Base-by-base conservation (phyloP, 2,329 filamentous ascomycete species). In the Trichocomaceae sp. region DNA sequence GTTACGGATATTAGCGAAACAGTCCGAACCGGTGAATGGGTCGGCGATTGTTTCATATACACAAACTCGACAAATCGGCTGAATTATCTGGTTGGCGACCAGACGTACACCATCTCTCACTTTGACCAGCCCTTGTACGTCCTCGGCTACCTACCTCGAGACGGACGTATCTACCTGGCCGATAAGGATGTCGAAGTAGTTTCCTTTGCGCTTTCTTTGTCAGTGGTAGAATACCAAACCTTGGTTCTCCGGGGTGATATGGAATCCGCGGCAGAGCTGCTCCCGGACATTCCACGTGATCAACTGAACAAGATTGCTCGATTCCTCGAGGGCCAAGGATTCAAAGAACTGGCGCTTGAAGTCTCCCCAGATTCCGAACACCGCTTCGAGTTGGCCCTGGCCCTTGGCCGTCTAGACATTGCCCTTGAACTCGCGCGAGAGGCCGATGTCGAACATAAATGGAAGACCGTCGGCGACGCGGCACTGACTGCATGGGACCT, bases 21-120 rank as follows among this genome's bases (percentile, higher is more conserved):
- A 60, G 90, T 97, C 50, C 87, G 89, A 61, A 96, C 92, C 19
- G 93, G 92, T 63, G 88, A 95, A 76, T 99, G 93, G 93, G 88
- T 99, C 55, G 93, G 93, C 59, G 93, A 99, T 76, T 96, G 92
- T 77, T 96, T 99, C 79, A 91, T 97, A 70, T 99, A 97, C 80
- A 96, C 93, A 54, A 97, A 95, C 79, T 88, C 82, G 71, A 95
- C 91, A 9, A 96, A 97, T 79, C 88, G 93, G 59, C 79, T 99
- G 57, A 97, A 97, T 78, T 97, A 97, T 76, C 83, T 99, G 20
- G 92, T 99, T 13, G 93, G 93, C 61, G 93, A 97, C 74, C 91
- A 97, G 75, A 95, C 90, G 13, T 96, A 97, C 79, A 96, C 92
- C 3, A 88, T 99, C 61, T 93, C 91, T 12, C 92, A 97, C 75